Percentiles rank a stretch among this genome's conserved stretches.
Conservation (phyloP, 768 basidiomycete species). For the Tulasnella sp. region DNA sequence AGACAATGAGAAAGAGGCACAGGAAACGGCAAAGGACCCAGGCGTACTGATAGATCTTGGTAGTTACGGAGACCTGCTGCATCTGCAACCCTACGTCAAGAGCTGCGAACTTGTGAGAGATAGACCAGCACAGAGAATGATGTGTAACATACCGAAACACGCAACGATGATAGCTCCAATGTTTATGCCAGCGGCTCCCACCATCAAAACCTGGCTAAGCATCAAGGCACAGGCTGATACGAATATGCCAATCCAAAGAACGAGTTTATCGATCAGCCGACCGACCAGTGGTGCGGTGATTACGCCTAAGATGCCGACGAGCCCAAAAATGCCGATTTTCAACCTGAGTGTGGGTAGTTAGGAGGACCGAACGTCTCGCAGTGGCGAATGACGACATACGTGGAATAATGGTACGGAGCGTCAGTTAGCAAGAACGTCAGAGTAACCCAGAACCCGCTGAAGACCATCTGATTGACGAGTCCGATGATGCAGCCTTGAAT, state of each 20-base stretch:
- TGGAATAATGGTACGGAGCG: conserved; percentile 31
- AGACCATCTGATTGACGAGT: conserved; percentile 17
- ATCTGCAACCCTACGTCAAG: conserved; percentile 28
- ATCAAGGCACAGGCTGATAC: conserved; percentile 38
- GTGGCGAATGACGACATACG: conserved; percentile 12
- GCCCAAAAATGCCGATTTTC: conserved; percentile 61
- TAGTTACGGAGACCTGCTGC: conserved; percentile 55
- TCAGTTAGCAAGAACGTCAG: conserved; percentile 37
- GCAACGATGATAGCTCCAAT: conserved; percentile 60
- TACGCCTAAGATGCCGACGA: conserved; percentile 55
- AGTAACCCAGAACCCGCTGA: conserved; percentile 44
- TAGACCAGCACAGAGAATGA: background rate
- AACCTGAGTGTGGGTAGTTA: conserved; percentile 30
- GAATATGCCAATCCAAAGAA: conserved; percentile 69
- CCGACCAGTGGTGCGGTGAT: conserved; percentile 59
- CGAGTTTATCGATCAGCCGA: conserved; percentile 50
- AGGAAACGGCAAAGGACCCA: background rate
- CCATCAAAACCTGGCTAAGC: conserved; percentile 49
- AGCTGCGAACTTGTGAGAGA: background rate
- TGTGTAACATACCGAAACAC: conserved; percentile 37
- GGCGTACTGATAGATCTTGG: conserved; percentile 44
- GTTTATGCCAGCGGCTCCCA: conserved; percentile 55
- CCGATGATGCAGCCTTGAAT: conserved; percentile 39
- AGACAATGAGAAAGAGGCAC: conserved; percentile 10
- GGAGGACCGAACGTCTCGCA: background rate